phyloP scores from a whole-genome alignment of 73 alveolate genomes.

The Paramecium pentaurelia region DNA sequence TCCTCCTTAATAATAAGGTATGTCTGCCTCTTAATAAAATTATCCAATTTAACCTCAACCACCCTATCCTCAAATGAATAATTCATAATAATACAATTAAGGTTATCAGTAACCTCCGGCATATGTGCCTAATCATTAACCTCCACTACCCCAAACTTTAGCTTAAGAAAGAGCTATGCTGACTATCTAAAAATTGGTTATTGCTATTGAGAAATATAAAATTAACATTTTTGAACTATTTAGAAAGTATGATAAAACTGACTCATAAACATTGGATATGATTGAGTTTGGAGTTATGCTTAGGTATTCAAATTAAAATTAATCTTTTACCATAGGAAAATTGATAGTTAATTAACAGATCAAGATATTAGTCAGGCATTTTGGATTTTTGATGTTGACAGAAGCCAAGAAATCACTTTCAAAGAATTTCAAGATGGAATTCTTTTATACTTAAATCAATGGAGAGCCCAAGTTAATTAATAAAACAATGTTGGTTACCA shows the following conservation, averaged over 20 bases:
- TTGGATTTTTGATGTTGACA: slow-evolving; percentile 19
- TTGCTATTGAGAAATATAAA: neutral
- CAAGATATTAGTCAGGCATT: neutral
- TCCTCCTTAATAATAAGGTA: neutral
- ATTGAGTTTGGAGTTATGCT: slow-evolving; percentile 17
- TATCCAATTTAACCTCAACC: neutral
- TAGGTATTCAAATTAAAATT: neutral
- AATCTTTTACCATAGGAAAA: neutral
- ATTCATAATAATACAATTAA: neutral
- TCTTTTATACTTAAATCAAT: neutral
- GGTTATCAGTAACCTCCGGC: neutral
- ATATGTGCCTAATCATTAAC: neutral
- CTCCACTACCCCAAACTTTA: neutral
- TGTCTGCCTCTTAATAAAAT: neutral
- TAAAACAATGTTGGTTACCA: neutral
- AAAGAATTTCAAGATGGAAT: slow-evolving; percentile 17
- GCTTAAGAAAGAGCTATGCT: neutral
- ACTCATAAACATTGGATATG: neutral
- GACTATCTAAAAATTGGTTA: neutral
- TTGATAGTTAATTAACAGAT: neutral
- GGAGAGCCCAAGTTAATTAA: neutral
- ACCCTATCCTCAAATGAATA: neutral
- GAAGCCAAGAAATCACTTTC: slow-evolving; percentile 12
- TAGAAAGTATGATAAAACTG: slow-evolving; percentile 33
- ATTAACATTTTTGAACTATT: neutral